Evolutionary conservation across 805 yeast genomes (phyloP).

Genomic region (Candida endomychidarum): DNA sequence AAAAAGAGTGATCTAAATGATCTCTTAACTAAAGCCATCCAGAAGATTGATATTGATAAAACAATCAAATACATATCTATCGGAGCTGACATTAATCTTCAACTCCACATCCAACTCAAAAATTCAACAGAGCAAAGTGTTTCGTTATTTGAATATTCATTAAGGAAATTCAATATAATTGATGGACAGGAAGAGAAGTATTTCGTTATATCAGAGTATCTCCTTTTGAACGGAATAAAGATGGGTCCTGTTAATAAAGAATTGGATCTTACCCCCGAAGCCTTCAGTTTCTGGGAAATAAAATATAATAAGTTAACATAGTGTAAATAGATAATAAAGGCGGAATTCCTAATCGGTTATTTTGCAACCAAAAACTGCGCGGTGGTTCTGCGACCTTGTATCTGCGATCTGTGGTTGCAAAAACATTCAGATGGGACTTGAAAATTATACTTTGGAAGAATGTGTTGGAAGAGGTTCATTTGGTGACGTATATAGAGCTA

Average conservation of each 20-base stretch:
- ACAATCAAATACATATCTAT: conserved; percentile 44
- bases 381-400: not conserved
- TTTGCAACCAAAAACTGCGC: conserved; percentile 2
- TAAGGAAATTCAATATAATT: conserved; percentile 42
- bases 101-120: conserved; percentile 31
- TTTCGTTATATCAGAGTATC: conserved; percentile 54
- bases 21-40: conserved; percentile 51
- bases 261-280: conserved; percentile 44
- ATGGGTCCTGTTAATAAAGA: conserved; percentile 36
- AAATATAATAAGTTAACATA: conserved; percentile 17
- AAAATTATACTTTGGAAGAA: conserved; percentile 33
- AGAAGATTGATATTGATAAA: conserved; percentile 46
- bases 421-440: conserved; percentile 16
- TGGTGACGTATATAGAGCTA: conserved; percentile 80
- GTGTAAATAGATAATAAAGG: too few species aligned
- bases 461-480: conserved; percentile 84
- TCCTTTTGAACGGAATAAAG: conserved; percentile 56
- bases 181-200: conserved; percentile 25
- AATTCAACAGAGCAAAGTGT: conserved; percentile 20
- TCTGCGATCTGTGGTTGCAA: conserved; percentile 7
- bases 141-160: conserved; percentile 48
- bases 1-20: conserved; percentile 26
- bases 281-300: conserved; percentile 53
- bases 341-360: not conserved
- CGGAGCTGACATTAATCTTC: conserved; percentile 49